phyloP scores from a whole-genome alignment of 192 early-diverging fungal genomes.

The Podila minutissima region DNA sequence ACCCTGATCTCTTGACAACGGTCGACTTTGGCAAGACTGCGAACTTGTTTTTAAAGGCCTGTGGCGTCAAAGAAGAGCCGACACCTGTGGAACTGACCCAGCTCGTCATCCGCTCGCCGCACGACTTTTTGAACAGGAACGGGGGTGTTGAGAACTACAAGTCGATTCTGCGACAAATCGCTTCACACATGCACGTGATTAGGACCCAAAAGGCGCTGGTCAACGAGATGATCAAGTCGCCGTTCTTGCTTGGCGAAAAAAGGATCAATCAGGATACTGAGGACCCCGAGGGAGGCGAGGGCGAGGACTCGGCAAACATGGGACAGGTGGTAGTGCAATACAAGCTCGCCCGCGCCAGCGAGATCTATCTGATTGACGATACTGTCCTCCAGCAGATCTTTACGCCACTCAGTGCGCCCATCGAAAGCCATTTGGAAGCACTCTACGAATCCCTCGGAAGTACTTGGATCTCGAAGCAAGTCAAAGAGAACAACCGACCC shows the following conservation, averaged over 20 bases:
- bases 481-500: conserved; percentile 61
- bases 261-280: conserved; percentile 52
- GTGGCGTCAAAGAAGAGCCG: conserved; percentile 87
- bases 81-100: conserved; percentile 75
- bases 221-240: conserved; percentile 63
- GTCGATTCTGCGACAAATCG: conserved; percentile 75
- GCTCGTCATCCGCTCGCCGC: conserved; percentile 67
- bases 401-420: conserved; percentile 74
- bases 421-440: conserved; percentile 76
- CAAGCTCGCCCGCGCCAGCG: conserved; percentile 69
- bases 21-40: conserved; percentile 79
- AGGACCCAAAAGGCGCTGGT: conserved; percentile 55
- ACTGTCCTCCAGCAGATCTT: conserved; percentile 77
- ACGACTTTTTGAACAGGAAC: conserved; percentile 63
- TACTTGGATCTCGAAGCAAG: conserved; percentile 70
- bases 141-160: conserved; percentile 74
- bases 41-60: conserved; percentile 81
- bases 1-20: conserved; percentile 62
- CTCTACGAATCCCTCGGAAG: conserved; percentile 75
- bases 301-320: conserved; percentile 28
- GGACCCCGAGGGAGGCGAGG: conserved; percentile 11
- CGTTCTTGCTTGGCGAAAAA: conserved; percentile 71
- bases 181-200: conserved; percentile 66
- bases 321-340: conserved; percentile 61
- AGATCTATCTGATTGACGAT: conserved; percentile 87